phyloP scores from a whole-genome alignment of 1,284 basidiomycete genomes.

The Austroboletus novae-zelandiae region DNA sequence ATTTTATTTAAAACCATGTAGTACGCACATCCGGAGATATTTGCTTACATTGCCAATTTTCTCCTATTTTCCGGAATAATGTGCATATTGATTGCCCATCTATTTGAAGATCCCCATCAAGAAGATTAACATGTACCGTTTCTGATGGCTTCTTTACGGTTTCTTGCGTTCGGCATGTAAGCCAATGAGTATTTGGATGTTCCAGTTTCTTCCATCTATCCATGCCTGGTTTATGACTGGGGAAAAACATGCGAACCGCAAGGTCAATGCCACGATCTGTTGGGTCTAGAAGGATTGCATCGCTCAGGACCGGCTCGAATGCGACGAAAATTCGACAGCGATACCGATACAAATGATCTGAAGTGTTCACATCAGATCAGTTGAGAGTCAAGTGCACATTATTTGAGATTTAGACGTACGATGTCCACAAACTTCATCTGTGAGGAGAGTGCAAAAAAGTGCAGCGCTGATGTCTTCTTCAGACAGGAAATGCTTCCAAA shows the following conservation, averaged over 20 bases:
- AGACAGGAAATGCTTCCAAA: not conserved
- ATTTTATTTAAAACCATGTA: too few species aligned
- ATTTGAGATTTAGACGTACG: too few species aligned
- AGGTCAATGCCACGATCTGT: conserved; percentile 28
- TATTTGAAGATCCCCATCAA: not conserved
- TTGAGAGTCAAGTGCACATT: not conserved
- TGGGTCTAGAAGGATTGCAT: conserved; percentile 1
- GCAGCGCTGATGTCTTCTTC: not conserved
- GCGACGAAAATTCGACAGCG: not conserved
- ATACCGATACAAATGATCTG: conserved; percentile 16
- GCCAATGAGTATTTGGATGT: not conserved
- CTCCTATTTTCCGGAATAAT: conserved; percentile 35
- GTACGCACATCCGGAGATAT: conserved; percentile 32
- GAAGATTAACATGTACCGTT: not conserved
- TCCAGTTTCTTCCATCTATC: not conserved
- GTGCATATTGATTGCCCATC: conserved; percentile 38
- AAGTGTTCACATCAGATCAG: not conserved
- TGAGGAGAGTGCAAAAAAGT: conserved; percentile 34
- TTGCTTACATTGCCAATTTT: conserved; percentile 32
- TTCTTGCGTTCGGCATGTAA: not conserved
- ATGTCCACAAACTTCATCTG: not conserved
- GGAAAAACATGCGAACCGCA: conserved; percentile 36
- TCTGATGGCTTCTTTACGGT: not conserved
- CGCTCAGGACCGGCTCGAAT: not conserved
- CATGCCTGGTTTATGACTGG: not conserved